A percentile compares a stretch with the other conserved stretches of the same genome.
These are phyloP conservation scores for Mycena alexandri DNA, from an alignment of 768 basidiomycete species.

Conservation along the genomic window DNA sequence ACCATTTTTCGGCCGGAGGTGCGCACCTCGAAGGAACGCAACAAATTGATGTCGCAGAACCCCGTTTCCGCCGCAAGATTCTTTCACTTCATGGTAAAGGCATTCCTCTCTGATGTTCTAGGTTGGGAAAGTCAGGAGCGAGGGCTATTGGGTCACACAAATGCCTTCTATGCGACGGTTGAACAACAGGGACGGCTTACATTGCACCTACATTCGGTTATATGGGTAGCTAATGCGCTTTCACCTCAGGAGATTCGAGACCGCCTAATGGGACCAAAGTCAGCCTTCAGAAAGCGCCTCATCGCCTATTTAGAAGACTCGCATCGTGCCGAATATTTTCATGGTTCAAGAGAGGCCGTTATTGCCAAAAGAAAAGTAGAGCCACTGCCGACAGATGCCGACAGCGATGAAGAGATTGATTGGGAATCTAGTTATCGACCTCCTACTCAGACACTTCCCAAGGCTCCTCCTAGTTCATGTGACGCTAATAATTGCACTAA, in stretches of 20 bases:
- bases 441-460: conserved; percentile 34
- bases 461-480: not conserved
- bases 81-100: not conserved
- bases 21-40: not conserved
- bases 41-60: not conserved
- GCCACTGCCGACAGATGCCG: not conserved
- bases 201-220: conserved; percentile 44
- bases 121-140: not conserved
- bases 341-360: conserved; percentile 33
- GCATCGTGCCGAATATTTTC: conserved; percentile 22
- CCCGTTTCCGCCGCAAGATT: not conserved
- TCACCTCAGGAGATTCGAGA: conserved; percentile 36
- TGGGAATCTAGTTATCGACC: not conserved
- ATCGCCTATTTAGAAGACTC: conserved; percentile 11
- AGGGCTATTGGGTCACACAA: conserved; percentile 34
- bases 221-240: conserved; percentile 40
- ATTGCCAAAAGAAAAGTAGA: not conserved
- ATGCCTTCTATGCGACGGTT: too few species aligned
- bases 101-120: not conserved
- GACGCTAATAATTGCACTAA: too few species aligned
- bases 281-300: conserved; percentile 11
- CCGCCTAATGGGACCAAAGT: conserved; percentile 5
- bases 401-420: not conserved
- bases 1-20: conserved; percentile 37
- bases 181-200: conserved; percentile 32